Evolutionary conservation across 192 early-diverging fungal genomes (phyloP).

Genomic region (Haplosporangium gracile): DNA sequence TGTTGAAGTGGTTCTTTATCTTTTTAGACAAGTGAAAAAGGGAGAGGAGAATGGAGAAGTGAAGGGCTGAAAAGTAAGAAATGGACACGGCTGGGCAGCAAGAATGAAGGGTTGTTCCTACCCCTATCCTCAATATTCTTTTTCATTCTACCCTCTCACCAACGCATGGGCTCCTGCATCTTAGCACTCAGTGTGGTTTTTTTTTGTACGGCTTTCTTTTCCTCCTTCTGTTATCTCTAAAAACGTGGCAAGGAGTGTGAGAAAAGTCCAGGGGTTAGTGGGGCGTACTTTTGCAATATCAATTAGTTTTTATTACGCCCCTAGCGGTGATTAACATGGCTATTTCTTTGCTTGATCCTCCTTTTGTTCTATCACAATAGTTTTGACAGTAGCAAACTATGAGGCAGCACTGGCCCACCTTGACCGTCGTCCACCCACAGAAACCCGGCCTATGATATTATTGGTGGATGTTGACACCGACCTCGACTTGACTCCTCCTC

Average conservation of each 20-base stretch:
- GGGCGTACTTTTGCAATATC: not conserved
- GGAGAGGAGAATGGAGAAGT: not conserved
- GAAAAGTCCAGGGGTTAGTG: not conserved
- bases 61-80: not conserved
- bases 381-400: conserved; percentile 33
- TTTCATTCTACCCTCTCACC: conserved; percentile 13
- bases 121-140: conserved; percentile 14
- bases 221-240: not conserved
- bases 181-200: conserved; percentile 16
- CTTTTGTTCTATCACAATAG: not conserved
- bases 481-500: conserved; percentile 3
- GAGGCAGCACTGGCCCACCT: conserved; percentile 30
- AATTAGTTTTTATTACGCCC: not conserved
- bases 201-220: conserved; percentile 2
- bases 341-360: not conserved
- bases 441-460: conserved; percentile 40
- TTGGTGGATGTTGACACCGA: conserved; percentile 50
- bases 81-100: not conserved
- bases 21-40: not conserved
- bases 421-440: conserved; percentile 32
- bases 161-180: conserved; percentile 32
- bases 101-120: not conserved
- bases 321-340: not conserved
- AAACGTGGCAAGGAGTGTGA: conserved; percentile 21
- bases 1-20: not conserved